Evolutionary conservation across 768 basidiomycete genomes (phyloP).

Genomic region (Pholiota conissans): DNA sequence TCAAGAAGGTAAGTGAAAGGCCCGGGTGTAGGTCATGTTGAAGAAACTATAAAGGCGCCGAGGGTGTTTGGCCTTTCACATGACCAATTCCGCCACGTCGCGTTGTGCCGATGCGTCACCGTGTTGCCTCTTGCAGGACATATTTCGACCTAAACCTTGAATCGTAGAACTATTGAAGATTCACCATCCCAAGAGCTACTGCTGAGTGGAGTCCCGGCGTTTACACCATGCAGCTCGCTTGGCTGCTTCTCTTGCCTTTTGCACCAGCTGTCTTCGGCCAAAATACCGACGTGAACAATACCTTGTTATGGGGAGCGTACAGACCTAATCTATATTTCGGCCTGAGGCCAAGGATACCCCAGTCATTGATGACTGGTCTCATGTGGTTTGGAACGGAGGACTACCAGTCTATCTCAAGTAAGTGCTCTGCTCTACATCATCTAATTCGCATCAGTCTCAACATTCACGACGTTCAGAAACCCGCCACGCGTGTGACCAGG

Average conservation of each 20-base stretch:
- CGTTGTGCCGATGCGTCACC: background rate
- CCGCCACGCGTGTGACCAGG: conserved; percentile 89
- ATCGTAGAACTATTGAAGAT: background rate
- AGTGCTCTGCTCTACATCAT: conserved; percentile 27
- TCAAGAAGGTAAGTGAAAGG: no score
- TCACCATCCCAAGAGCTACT: background rate
- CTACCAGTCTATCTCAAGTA: conserved; percentile 68
- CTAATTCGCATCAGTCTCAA: conserved; percentile 7
- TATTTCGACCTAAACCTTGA: background rate
- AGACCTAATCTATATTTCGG: conserved; percentile 96
- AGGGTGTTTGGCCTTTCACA: background rate
- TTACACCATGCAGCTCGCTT: conserved; percentile 40
- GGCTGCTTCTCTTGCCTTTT: conserved; percentile 47
- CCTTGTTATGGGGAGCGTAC: conserved; percentile 83
- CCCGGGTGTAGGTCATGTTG: background rate
- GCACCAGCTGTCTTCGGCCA: conserved; percentile 37
- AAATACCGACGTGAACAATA: conserved; percentile 34
- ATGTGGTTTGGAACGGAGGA: conserved; percentile 93
- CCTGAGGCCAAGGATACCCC: conserved; percentile 78
- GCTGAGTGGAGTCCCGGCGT: background rate
- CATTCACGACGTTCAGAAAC: conserved; percentile 45
- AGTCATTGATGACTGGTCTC: conserved; percentile 90
- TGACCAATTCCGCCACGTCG: conserved; percentile 13
- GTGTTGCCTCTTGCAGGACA: background rate
- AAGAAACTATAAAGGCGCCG: no score